Evolutionary conservation across 805 yeast species (phyloP), one percentile per base, ranked within the genome.

Genomic region (Lachancea dasiensis): DNA sequence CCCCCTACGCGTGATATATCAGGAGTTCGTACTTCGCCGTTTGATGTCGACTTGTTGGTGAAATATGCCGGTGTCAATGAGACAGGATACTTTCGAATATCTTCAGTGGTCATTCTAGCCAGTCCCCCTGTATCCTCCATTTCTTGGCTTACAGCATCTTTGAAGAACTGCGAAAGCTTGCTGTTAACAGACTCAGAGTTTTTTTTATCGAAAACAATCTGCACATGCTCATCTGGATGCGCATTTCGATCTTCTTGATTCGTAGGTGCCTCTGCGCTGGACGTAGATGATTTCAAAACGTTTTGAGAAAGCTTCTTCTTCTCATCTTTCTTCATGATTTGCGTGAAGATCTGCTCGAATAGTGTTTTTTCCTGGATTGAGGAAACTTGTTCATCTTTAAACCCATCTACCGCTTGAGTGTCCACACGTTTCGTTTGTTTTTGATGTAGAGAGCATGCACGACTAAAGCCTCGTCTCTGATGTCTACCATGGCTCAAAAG

Each of bases 291-390:
- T 13, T 34, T 26, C 20, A 41, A 24, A n/a, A 48, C 28, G 9
- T 44, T 44, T 17, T 31, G 32, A 4, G 45, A 34, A 32, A 31
- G 36, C 30, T 44, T 44, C 27, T 46, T 43, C 13, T 36, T 23
- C 19, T 47, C 50, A 13, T 49, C 49, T 33, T 52, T 55, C 31
- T 47, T 45, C 46, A 48, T 49, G 30, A 55, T 45, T 17, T 48
- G 48, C 19, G 45, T 46, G 34, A 55, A 55, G 17, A 55, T 47
- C 38, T 48, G 48, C 9, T 51, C 52, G 36, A 55, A 55, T 17
- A 55, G 36, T 13, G 51, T 46, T 25, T 49, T 43, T 36, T 55
- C 60, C 34, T 51, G 51, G 5, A 55, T 41, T 30, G 52, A 51
- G 8, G 53, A 33, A 11, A 45, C 36, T 7, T 46, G 47, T 23